phyloP scores from a whole-genome alignment of 164 flowering plant genomes.

The Umbilicus rupestris region DNA sequence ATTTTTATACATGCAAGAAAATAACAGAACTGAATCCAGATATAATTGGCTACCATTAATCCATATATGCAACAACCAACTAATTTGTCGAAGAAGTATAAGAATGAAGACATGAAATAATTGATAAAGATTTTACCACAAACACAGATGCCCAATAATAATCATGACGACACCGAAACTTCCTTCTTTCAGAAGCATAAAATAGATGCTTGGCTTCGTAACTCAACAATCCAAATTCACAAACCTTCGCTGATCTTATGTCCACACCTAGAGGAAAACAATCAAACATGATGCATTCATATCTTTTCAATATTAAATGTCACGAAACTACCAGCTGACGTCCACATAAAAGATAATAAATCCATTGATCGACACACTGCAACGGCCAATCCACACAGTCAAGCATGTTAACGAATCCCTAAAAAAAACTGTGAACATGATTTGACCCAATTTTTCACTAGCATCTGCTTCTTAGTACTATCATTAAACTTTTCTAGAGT shows the following conservation, averaged over 20 bases:
- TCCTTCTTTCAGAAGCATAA: slow-evolving; percentile 45
- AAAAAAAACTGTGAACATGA: neutral
- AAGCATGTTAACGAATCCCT: neutral
- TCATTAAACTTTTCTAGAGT: too few species aligned
- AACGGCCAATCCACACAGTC: neutral
- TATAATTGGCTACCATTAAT: neutral
- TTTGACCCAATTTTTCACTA: neutral
- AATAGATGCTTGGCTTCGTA: slow-evolving; percentile 64
- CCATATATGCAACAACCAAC: neutral
- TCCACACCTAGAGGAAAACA: slow-evolving; percentile 59
- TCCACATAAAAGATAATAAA: too few species aligned
- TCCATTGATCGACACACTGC: neutral
- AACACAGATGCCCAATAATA: slow-evolving; percentile 95
- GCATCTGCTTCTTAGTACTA: too few species aligned
- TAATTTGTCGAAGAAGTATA: neutral
- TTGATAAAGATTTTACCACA: slow-evolving; percentile 31
- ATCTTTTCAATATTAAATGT: neutral
- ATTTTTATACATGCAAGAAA: neutral
- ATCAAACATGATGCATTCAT: neutral
- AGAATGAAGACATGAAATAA: neutral
- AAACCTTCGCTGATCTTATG: slow-evolving; percentile 80
- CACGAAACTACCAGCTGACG: neutral
- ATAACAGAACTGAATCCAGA: neutral
- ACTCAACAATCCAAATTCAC: slow-evolving; percentile 74
- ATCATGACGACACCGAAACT: slow-evolving; percentile 76